phyloP scores from a whole-genome alignment of 345 rosid species.

The Ceriops tagal region DNA sequence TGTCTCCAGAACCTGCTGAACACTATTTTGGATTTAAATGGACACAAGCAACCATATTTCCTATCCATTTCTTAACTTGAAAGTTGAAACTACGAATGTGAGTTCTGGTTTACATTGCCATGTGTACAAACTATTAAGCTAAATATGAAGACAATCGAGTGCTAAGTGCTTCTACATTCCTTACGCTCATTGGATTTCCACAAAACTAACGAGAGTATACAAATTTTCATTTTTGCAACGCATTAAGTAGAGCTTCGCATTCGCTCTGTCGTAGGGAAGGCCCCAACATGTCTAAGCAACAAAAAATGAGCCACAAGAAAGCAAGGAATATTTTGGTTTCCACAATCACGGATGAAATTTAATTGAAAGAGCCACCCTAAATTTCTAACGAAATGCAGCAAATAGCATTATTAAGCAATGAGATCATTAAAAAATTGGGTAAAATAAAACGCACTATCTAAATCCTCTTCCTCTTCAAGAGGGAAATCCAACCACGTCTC shows the following conservation, averaged over 20 bases:
- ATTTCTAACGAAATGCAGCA: neutral
- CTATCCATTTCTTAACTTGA: neutral
- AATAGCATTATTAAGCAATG: neutral
- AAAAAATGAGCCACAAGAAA: no score
- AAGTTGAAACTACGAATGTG: neutral
- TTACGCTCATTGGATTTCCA: no score
- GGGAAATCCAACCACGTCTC: slow-evolving; percentile 98
- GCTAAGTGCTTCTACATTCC: no score
- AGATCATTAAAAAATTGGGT: neutral
- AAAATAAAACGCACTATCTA: slow-evolving; percentile 53
- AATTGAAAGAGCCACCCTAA: neutral
- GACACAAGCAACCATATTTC: neutral
- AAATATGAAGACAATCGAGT: no score
- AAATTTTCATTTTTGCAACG: no score
- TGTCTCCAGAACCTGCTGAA: neutral
- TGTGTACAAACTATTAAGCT: no score
- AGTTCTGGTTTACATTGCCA: no score
- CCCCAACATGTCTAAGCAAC: no score
- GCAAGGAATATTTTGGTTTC: neutral
- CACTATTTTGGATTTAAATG: neutral
- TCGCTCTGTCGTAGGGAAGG: no score
- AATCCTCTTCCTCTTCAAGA: slow-evolving; percentile 73
- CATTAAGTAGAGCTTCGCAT: no score
- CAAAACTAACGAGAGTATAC: no score
- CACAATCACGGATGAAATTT: neutral